phyloP scores from a whole-genome alignment of 495 filamentous ascomycete species.

The Usnea hakonensis region DNA sequence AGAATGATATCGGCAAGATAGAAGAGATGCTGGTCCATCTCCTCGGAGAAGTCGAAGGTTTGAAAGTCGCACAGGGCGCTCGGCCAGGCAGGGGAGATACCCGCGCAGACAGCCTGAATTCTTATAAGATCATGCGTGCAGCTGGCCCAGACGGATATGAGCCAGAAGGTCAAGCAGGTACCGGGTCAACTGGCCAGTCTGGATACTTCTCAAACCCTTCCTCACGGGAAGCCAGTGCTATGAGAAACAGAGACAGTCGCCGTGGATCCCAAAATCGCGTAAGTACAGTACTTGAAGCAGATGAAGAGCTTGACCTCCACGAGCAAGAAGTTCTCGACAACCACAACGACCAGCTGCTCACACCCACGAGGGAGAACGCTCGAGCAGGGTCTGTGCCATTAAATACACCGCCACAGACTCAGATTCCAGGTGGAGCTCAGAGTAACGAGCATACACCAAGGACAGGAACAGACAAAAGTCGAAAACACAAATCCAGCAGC shows the following conservation, averaged over 20 bases:
- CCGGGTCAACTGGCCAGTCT: conserved; percentile 65
- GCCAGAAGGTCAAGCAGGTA: conserved; percentile 73
- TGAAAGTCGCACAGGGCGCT: conserved; percentile 56
- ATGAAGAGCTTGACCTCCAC: conserved; percentile 58
- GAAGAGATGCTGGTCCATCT: conserved; percentile 93
- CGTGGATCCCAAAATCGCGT: conserved; percentile 68
- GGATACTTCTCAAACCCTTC: conserved; percentile 65
- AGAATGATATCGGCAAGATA: conserved; percentile 81
- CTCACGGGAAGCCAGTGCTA: conserved; percentile 52
- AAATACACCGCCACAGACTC: conserved; percentile 62
- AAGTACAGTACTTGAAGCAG: conserved; percentile 78
- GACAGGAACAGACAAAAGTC: conserved; percentile 61
- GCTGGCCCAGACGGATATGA: conserved; percentile 56
- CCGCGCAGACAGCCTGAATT: conserved; percentile 37
- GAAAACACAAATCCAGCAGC: conserved; percentile 84
- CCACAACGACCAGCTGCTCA: conserved; percentile 42
- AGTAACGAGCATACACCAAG: conserved; percentile 72
- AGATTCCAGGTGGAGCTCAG: conserved; percentile 46
- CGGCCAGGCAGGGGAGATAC: conserved; percentile 21
- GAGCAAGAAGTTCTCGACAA: conserved; percentile 36
- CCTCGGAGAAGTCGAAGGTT: conserved; percentile 79
- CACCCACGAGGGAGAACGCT: conserved; percentile 31
- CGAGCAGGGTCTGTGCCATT: conserved; percentile 60
- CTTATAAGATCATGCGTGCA: conserved; percentile 26
- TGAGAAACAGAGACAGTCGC: conserved; percentile 50